Base-by-base conservation (phyloP, 129 eudicot species). In the Oenanthe sinensis region DNA sequence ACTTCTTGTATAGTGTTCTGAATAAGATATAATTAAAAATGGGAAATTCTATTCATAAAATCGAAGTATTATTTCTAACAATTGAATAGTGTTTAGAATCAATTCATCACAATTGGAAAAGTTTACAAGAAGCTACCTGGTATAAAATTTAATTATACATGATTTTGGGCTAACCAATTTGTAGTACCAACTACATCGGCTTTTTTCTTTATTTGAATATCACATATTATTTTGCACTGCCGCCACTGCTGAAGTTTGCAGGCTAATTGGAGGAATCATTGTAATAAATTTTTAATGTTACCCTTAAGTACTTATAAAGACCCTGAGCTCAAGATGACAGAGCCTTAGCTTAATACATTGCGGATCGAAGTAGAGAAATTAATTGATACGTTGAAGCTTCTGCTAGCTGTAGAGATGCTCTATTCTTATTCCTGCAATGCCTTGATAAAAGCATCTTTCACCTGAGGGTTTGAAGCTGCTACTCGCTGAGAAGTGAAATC, bases 401-500 rank as follows among this genome's bases (percentile, higher is more conserved):
- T 72, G 74, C 58, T 67, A 45, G 30, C 43, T n/a, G 24, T 26
- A 80, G 72, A 71, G 75, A 75, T 79, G 68, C n/a, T 69, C 82
- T 84, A 92, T 75, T 86, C 87, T 68, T 88, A 89, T 75, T 82
- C 89, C 75, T 82, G 86, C 79, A 92, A 74, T 65, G 96, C 95
- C 80, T 89, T 91, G 24, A 90, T 40, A 80, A 96, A 92, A 3
- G 90, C 90, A 76, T 89, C 91, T 82, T 80, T 33, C 36, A 33
- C 36, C 0, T 33, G 36, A 33, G 36, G 36, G 36, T 33, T 33
- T 0, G 36, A 33, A 33, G 36, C 36, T 33, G 36, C 36, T 33
- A 33, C 36, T 33, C 36, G 36, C 36, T 33, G 97, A 54, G 96
- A 80, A 5, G 97, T 88, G 80, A 94, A 88, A 75, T 91, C 97